phyloP scores from a whole-genome alignment of 148 eudicot species.

The Persicaria tinctoria region DNA sequence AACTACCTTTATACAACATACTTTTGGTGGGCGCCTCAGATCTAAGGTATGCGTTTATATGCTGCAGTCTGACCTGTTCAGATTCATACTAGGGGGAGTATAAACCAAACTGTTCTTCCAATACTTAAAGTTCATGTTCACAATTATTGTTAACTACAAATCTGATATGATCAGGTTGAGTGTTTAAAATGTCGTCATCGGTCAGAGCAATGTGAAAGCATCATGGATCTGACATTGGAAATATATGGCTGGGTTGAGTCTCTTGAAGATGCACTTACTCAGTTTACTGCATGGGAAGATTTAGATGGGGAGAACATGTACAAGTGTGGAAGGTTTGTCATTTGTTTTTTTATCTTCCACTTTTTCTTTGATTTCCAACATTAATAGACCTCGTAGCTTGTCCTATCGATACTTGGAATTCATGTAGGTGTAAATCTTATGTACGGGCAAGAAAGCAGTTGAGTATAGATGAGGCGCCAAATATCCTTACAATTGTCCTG shows the following conservation, averaged over 20 bases:
- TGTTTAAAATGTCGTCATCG: slow-evolving; percentile 77
- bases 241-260: slow-evolving; percentile 91
- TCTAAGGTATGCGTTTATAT: slow-evolving; percentile 51
- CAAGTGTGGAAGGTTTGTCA: slow-evolving; percentile 81
- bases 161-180: slow-evolving; percentile 42
- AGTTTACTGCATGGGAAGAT: slow-evolving; percentile 84
- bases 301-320: slow-evolving; percentile 97
- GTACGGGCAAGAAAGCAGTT: slow-evolving; percentile 84
- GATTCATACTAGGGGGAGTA: background rate
- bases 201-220: slow-evolving; percentile 73
- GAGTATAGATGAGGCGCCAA: slow-evolving; percentile 88
- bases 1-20: slow-evolving; percentile 83
- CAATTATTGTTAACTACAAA: background rate
- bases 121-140: background rate
- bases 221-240: slow-evolving; percentile 93
- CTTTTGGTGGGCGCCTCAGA: slow-evolving; percentile 82
- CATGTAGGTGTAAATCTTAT: slow-evolving; percentile 66
- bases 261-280: slow-evolving; percentile 83
- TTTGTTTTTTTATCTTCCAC: background rate
- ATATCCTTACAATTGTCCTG: slow-evolving; percentile 85
- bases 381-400: background rate
- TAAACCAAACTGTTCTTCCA: background rate
- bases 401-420: background rate
- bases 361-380: background rate
- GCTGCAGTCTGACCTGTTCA: background rate